Conservation (phyloP, 1,139 yeast species). For the Debaryomycetaceae sp. region DNA sequence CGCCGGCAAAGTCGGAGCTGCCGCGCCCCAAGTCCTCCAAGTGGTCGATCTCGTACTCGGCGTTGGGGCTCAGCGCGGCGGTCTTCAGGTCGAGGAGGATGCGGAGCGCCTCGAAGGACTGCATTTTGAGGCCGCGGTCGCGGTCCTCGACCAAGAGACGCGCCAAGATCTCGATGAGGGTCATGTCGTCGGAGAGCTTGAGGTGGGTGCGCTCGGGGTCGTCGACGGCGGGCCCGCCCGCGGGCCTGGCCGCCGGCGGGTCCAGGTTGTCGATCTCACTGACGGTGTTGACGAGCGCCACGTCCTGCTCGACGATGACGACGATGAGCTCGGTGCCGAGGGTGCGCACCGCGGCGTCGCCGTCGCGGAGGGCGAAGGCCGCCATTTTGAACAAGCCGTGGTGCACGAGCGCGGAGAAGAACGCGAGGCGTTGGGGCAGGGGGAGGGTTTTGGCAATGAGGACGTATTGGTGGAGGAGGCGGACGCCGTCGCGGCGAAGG, state of each 20-base stretch:
- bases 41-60: slow-evolving; percentile 14
- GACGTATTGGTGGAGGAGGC: slow-evolving; percentile 76
- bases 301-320: slow-evolving; percentile 81
- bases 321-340: slow-evolving; percentile 81
- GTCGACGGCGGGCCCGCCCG: background rate
- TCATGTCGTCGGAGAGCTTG: slow-evolving; percentile 53
- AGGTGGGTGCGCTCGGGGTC: slow-evolving; percentile 14
- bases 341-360: slow-evolving; percentile 49
- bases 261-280: slow-evolving; percentile 33
- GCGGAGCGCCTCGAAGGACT: slow-evolving; percentile 78
- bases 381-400: slow-evolving; percentile 70
- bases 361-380: slow-evolving; percentile 62
- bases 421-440: slow-evolving; percentile 56
- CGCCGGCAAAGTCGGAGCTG: slow-evolving; percentile 27
- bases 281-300: slow-evolving; percentile 52
- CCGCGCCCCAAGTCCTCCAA: slow-evolving; percentile 10
- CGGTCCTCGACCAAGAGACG: slow-evolving; percentile 59
- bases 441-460: slow-evolving; percentile 69
- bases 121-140: slow-evolving; percentile 72
- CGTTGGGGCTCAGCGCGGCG: slow-evolving; percentile 15
- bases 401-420: slow-evolving; percentile 61
- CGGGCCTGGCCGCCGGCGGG: slow-evolving; percentile 16
- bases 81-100: slow-evolving; percentile 62
- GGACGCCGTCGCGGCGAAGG: slow-evolving; percentile 73
- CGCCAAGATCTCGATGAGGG: slow-evolving; percentile 56